A percentile compares a stretch with the other conserved stretches of the same genome.
These are phyloP conservation scores for Penicillium hordei DNA, from an alignment of 2,329 filamentous ascomycete genomes.

Conservation along the genomic window DNA sequence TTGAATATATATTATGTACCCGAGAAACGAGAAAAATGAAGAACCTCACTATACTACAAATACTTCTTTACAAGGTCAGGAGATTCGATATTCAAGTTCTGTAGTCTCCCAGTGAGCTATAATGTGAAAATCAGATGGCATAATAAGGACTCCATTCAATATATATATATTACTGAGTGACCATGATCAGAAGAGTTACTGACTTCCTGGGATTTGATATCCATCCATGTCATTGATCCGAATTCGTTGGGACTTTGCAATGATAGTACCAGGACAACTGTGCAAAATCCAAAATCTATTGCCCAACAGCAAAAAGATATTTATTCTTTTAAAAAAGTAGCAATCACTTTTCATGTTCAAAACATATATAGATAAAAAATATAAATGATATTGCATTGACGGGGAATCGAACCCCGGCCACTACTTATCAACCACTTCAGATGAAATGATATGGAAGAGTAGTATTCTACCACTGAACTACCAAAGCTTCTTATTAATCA, in stretches of 20 bases:
- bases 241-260: too few relatives aligned
- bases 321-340: too few relatives aligned
- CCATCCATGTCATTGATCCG: not conserved
- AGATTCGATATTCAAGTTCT: not conserved
- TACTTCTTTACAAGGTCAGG: too few relatives aligned
- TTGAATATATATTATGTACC: not conserved
- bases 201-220: not conserved
- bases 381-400: not conserved
- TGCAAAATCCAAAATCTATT: not conserved
- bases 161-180: not conserved
- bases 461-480: slow-evolving; percentile 14
- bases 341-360: too few relatives aligned
- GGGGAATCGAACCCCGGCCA: slow-evolving; percentile 14
- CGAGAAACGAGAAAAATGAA: too few relatives aligned
- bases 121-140: not conserved
- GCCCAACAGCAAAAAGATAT: not conserved
- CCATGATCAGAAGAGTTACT: not conserved
- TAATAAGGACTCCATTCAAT: not conserved
- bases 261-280: too few relatives aligned
- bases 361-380: not conserved
- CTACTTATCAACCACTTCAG: slow-evolving; percentile 2
- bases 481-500: not conserved
- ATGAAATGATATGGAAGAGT: slow-evolving; percentile 3
- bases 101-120: not conserved
- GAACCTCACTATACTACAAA: too few relatives aligned